Percentiles rank a stretch among this genome's conserved stretches.
phyloP scores from a whole-genome alignment of 1,284 basidiomycete genomes.

The Cyathus olla region DNA sequence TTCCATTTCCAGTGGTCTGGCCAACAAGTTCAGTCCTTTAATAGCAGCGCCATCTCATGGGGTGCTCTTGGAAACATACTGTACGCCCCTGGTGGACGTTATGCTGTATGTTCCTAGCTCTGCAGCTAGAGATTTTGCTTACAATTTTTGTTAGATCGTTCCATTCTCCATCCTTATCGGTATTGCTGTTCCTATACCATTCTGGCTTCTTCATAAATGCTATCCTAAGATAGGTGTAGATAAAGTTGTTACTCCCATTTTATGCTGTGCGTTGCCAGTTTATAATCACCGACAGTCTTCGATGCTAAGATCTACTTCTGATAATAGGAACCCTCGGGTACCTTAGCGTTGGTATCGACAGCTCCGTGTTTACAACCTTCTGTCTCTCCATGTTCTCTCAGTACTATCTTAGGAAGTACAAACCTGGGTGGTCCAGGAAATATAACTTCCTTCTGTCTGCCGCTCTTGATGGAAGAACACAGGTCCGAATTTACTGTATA shows the following conservation, averaged over 20 bases:
- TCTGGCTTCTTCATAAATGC: slow-evolving; percentile 60
- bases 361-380: slow-evolving; percentile 51
- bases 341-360: slow-evolving; percentile 61
- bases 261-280: slow-evolving; percentile 45
- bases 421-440: slow-evolving; percentile 66
- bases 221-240: slow-evolving; percentile 60
- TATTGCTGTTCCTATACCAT: slow-evolving; percentile 62
- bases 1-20: slow-evolving; percentile 52
- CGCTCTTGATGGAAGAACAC: slow-evolving; percentile 48
- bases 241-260: slow-evolving; percentile 60
- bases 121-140: slow-evolving; percentile 21
- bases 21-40: slow-evolving; percentile 60
- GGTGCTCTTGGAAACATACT: slow-evolving; percentile 65
- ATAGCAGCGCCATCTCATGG: slow-evolving; percentile 67
- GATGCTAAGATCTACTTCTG: neutral
- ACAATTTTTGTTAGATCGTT: slow-evolving; percentile 49
- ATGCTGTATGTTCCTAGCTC: slow-evolving; percentile 44
- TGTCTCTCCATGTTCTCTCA: slow-evolving; percentile 65
- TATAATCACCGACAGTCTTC: neutral
- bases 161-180: slow-evolving; percentile 66
- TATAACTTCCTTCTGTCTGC: slow-evolving; percentile 61
- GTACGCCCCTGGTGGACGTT: slow-evolving; percentile 58
- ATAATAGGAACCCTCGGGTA: slow-evolving; percentile 50
- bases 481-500: slow-evolving; percentile 19
- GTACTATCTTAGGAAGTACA: slow-evolving; percentile 65